Evolutionary conservation across 2,329 filamentous ascomycete genomes (phyloP).

Genomic region (Fusarium proliferatum): DNA sequence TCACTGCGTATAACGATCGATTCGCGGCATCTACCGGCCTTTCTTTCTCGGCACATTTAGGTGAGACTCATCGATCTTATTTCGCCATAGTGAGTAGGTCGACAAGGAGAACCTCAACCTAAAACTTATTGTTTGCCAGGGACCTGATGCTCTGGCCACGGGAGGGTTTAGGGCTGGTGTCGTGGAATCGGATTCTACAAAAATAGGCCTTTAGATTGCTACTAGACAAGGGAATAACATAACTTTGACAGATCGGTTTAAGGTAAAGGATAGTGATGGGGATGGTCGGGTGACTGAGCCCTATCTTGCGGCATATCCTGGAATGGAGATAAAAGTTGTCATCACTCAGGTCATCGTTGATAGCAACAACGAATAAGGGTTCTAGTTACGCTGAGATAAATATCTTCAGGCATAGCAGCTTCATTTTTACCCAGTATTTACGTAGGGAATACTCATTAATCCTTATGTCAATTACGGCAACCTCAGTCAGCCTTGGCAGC

Average conservation of each 20-base stretch:
- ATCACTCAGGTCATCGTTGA: background rate
- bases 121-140: accelerated
- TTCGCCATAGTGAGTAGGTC: background rate
- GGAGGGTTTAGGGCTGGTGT: background rate
- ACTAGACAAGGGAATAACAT: background rate
- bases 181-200: accelerated
- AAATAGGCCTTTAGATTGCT: background rate
- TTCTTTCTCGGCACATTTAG: background rate
- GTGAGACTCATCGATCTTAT: background rate
- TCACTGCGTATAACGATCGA: background rate
- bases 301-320: background rate
- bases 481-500: background rate
- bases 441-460: accelerated
- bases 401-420: accelerated
- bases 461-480: accelerated
- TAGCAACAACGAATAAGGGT: accelerated
- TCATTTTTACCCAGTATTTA: accelerated
- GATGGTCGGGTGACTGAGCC: background rate
- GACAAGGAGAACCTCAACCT: accelerated
- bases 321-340: background rate
- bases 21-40: accelerated
- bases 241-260: accelerated
- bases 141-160: accelerated
- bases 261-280: accelerated
- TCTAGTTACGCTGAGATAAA: accelerated